phyloP scores from a whole-genome alignment of 2,329 filamentous ascomycete species.

The Ploettnerulaceae sp. region DNA sequence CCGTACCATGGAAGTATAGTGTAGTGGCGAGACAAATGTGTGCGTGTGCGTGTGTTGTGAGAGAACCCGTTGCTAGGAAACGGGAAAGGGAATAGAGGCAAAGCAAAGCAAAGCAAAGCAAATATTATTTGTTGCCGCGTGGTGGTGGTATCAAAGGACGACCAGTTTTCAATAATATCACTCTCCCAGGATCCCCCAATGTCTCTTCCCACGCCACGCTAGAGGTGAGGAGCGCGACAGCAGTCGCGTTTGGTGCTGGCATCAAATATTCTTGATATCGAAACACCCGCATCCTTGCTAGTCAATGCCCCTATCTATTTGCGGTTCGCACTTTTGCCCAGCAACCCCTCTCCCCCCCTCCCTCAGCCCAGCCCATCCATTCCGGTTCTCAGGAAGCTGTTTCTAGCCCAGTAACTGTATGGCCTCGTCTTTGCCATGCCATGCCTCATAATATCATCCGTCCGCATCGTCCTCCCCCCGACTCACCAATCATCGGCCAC shows the following conservation, averaged over 20 bases:
- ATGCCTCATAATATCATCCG: too few species aligned
- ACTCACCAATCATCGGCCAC: constrained; percentile 1
- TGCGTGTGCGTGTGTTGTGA: too few species aligned
- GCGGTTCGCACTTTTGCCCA: not conserved
- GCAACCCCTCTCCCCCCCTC: not conserved
- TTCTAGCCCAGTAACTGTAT: not conserved
- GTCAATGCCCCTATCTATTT: not conserved
- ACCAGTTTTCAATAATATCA: not conserved
- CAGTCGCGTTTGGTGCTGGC: not conserved
- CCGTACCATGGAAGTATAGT: too few species aligned
- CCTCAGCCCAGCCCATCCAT: not conserved
- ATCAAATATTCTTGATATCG: not conserved
- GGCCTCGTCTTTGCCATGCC: not conserved
- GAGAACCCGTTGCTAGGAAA: not conserved
- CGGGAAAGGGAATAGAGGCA: not conserved
- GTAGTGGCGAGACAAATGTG: too few species aligned
- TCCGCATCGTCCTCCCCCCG: too few species aligned
- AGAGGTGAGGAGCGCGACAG: not conserved
- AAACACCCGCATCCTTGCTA: not conserved
- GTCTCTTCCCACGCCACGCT: not conserved
- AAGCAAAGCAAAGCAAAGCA: not conserved
- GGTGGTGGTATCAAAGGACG: constrained; percentile 1
- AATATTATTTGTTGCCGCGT: constrained; percentile 4
- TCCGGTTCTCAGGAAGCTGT: not conserved
- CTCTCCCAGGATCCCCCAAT: not conserved